These are phyloP conservation scores for Neopestalotiopsis sp. DNA, from an alignment of 2,329 filamentous ascomycete species.

Conservation along the genomic window DNA sequence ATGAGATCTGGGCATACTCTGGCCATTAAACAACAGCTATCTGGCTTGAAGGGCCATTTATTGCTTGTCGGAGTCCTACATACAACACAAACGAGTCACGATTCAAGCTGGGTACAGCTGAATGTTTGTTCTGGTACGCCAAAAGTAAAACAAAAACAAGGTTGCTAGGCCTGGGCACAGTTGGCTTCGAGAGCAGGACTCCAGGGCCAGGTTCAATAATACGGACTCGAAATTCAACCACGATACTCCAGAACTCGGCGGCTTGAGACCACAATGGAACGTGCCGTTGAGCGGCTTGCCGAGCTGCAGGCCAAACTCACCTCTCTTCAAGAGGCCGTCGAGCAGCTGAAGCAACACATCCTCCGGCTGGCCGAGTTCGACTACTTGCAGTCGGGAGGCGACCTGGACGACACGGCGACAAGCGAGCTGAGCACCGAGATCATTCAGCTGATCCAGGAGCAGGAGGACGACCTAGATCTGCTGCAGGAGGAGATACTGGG, in stretches of 20 bases:
- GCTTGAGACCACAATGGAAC: neutral
- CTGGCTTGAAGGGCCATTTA: neutral
- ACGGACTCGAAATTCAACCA: neutral
- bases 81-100: neutral
- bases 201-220: neutral
- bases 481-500: conserved; percentile 80
- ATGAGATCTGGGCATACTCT: neutral
- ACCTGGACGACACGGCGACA: conserved; percentile 60
- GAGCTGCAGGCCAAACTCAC: conserved; percentile 66
- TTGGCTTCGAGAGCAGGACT: no score
- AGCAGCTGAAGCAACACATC: conserved; percentile 64
- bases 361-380: conserved; percentile 62
- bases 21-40: neutral
- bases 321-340: conserved; percentile 65
- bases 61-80: neutral
- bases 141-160: no score
- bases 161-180: no score
- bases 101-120: neutral
- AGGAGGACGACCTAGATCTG: conserved; percentile 84
- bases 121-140: no score
- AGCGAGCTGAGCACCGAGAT: conserved; percentile 83
- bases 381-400: conserved; percentile 61
- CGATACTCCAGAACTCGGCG: neutral
- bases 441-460: conserved; percentile 74
- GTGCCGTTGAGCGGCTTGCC: conserved; percentile 53